Percentiles rank a stretch among this genome's conserved stretches.
Conservation (phyloP, 2,329 filamentous ascomycete species). For the Colletotrichum tabaci region DNA sequence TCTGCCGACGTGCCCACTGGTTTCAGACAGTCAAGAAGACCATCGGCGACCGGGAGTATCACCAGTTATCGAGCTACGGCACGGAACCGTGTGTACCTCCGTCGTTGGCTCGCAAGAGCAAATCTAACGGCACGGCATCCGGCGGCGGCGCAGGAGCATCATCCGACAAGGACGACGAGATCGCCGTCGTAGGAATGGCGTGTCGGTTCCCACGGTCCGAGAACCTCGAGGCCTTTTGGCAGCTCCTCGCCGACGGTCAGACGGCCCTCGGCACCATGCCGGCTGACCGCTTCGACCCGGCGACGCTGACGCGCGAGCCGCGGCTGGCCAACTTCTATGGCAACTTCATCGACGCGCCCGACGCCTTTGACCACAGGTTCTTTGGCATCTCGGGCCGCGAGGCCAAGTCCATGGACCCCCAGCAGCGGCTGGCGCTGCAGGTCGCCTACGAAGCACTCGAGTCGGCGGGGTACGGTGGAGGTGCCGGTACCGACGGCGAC, state of each 20-base stretch:
- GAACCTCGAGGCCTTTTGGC: too few relatives aligned
- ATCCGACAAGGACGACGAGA: not conserved
- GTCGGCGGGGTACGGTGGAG: constrained; percentile 45
- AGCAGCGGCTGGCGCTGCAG: constrained; percentile 51
- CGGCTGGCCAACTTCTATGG: constrained; percentile 49
- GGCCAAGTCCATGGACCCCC: constrained; percentile 50
- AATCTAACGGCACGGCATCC: too few relatives aligned
- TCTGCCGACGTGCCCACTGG: not conserved
- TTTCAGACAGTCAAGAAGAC: not conserved
- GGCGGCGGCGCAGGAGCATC: too few relatives aligned
- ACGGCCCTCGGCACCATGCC: too few relatives aligned
- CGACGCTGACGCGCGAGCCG: constrained; percentile 46
- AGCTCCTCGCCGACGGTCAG: too few relatives aligned
- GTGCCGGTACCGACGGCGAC: too few relatives aligned
- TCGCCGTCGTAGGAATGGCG: constrained; percentile 58
- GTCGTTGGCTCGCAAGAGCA: not conserved
- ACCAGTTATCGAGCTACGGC: not conserved
- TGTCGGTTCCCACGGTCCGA: constrained; percentile 55
- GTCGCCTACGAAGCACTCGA: constrained; percentile 52
- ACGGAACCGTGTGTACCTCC: not conserved
- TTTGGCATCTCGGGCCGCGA: constrained; percentile 53
- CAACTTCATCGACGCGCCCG: constrained; percentile 44
- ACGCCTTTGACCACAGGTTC: constrained; percentile 56
- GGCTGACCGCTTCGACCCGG: constrained; percentile 48
- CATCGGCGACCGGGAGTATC: not conserved